Conservation (phyloP, 164 flowering plant species). For the Vitis rotundifolia region DNA sequence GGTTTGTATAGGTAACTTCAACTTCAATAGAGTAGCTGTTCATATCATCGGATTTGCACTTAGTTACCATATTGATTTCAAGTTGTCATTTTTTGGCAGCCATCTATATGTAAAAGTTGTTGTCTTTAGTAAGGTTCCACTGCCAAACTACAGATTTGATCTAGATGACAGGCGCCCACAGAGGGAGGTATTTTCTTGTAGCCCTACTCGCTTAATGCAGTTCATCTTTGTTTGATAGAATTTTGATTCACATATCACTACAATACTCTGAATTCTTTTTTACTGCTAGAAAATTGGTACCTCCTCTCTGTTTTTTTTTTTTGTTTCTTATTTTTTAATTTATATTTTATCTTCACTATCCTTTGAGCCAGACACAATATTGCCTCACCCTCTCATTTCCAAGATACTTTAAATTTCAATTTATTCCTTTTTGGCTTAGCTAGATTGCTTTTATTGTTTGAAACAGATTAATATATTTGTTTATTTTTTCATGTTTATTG, state of each 20-base stretch:
- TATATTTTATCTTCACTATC: neutral
- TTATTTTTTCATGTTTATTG: neutral
- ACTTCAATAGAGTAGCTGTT: neutral
- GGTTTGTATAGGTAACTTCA: conserved; percentile 78
- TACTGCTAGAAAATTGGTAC: neutral
- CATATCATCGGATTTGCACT: neutral
- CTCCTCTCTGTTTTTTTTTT: neutral
- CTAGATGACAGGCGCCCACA: conserved; percentile 91
- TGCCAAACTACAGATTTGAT: conserved; percentile 92
- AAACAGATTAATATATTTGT: neutral
- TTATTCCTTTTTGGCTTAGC: no score
- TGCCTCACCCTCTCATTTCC: neutral
- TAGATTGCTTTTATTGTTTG: neutral
- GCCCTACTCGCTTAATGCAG: neutral
- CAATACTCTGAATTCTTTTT: neutral
- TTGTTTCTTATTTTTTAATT: no score
- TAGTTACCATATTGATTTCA: conserved; percentile 6
- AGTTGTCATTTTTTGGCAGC: conserved; percentile 43
- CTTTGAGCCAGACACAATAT: neutral
- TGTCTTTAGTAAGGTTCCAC: conserved; percentile 81
- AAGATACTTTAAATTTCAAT: neutral
- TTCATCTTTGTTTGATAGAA: neutral
- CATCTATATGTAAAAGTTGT: conserved; percentile 72
- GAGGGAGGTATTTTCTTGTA: conserved; percentile 64
- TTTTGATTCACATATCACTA: neutral